Evolutionary conservation across 2,329 filamentous ascomycete genomes (phyloP).

Genomic region (Aciculosporium take): DNA sequence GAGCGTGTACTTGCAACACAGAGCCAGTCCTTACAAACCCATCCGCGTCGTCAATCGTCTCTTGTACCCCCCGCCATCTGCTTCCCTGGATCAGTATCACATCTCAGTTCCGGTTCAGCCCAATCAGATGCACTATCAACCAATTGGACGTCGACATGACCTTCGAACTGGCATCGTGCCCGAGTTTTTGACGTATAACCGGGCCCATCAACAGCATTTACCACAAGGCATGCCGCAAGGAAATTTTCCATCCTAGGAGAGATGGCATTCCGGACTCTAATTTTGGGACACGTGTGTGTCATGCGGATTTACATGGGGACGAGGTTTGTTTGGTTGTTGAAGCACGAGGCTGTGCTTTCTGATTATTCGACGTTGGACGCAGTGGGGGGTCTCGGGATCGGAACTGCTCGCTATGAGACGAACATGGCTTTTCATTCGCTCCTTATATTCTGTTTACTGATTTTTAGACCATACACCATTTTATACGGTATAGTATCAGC

Average conservation of each 20-base stretch:
- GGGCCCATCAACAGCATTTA: slow-evolving; percentile 17
- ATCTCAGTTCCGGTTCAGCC: slow-evolving; percentile 43
- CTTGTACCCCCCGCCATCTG: slow-evolving; percentile 73
- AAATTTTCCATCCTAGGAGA: slow-evolving; percentile 22
- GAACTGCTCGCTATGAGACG: neutral
- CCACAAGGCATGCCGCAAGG: slow-evolving; percentile 17
- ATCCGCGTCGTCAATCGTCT: slow-evolving; percentile 81
- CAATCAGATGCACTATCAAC: slow-evolving; percentile 71
- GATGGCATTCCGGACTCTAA: slow-evolving; percentile 9
- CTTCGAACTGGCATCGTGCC: slow-evolving; percentile 59
- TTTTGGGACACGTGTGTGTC: neutral
- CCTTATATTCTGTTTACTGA: slow-evolving; percentile 6
- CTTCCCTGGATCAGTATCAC: slow-evolving; percentile 62
- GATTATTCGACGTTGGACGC: neutral
- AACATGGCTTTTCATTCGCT: neutral
- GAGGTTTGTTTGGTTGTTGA: neutral
- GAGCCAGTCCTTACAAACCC: slow-evolving; percentile 84
- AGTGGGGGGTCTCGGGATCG: neutral
- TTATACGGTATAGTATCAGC: slow-evolving; percentile 9
- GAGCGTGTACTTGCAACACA: slow-evolving; percentile 72
- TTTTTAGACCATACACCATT: slow-evolving; percentile 9
- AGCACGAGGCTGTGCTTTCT: neutral
- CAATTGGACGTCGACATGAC: slow-evolving; percentile 54
- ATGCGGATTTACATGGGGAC: no score
- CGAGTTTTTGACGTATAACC: slow-evolving; percentile 33